These are phyloP conservation scores for Fraxinus sp. DNA, from an alignment of 305 asterid genomes.

Conservation along the genomic window DNA sequence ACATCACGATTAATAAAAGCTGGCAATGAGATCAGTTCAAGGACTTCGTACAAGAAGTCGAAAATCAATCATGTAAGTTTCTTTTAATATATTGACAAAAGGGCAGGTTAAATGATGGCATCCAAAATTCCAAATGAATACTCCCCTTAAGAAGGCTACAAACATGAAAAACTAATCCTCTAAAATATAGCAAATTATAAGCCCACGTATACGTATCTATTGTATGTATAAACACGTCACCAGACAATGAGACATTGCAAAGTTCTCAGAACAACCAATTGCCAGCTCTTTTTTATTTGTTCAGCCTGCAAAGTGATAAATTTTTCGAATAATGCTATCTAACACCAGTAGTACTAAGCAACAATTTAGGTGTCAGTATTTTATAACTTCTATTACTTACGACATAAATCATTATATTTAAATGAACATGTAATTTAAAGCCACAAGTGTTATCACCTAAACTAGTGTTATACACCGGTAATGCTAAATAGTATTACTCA, in stretches of 20 bases:
- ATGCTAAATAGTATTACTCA: too few relatives aligned
- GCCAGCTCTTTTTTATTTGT: constrained; percentile 40
- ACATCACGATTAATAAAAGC: constrained; percentile 4
- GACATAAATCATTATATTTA: background rate
- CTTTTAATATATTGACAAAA: constrained; percentile 25
- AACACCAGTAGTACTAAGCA: background rate
- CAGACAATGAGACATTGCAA: constrained; percentile 24
- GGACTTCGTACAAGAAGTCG: constrained; percentile 30
- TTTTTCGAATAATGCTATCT: background rate
- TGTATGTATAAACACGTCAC: constrained; percentile 28
- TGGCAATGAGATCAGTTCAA: constrained; percentile 32
- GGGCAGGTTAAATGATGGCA: constrained; percentile 44
- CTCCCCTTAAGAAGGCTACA: constrained; percentile 20
- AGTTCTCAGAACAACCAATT: constrained; percentile 25
- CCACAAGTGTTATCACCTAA: background rate
- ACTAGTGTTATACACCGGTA: too few relatives aligned
- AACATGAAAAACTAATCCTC: constrained; percentile 32
- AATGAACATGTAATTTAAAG: background rate
- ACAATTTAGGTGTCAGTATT: too few relatives aligned
- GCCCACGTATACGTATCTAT: constrained; percentile 26
- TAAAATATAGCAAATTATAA: constrained; percentile 14
- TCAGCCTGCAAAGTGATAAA: background rate
- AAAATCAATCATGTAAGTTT: constrained; percentile 28
- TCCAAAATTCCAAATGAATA: constrained; percentile 27
- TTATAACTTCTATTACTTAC: too few relatives aligned